phyloP scores from a whole-genome alignment of 306 rosid species.

The Pyrus communis region DNA sequence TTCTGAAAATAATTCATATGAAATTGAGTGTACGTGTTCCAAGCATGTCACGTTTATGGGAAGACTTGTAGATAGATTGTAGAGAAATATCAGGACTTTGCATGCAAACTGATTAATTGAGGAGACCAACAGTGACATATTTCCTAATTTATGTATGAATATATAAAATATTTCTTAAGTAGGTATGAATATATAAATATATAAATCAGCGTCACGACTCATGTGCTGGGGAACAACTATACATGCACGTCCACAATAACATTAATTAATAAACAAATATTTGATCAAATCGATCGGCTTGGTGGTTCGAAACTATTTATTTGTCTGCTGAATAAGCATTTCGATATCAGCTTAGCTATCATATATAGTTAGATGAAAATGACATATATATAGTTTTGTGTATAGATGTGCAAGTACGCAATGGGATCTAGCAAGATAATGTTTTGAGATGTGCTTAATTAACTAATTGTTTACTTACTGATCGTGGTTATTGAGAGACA shows the following conservation, averaged over 20 bases:
- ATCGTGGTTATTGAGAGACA: background rate
- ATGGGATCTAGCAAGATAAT: no score
- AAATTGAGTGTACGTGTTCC: no score
- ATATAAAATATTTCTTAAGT: no score
- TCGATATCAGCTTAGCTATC: background rate
- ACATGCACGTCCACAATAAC: no score
- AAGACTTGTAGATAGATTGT: background rate
- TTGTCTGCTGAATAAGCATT: background rate
- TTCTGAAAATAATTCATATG: no score
- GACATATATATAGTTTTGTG: no score
- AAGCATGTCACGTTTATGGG: no score
- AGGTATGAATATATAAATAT: no score
- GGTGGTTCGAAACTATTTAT: background rate
- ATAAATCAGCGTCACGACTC: background rate
- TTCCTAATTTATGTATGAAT: no score
- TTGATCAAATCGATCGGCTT: background rate
- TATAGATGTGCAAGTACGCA: no score
- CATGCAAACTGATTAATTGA: background rate
- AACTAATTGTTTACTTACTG: no score
- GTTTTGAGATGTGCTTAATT: no score
- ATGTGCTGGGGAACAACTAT: background rate
- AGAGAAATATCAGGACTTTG: background rate
- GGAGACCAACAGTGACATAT: background rate
- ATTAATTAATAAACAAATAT: background rate
- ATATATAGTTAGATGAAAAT: background rate